Percentiles rank a stretch among this genome's conserved stretches.
phyloP scores from a whole-genome alignment of 176 grass and related monocot genomes.

The Avena eriantha region DNA sequence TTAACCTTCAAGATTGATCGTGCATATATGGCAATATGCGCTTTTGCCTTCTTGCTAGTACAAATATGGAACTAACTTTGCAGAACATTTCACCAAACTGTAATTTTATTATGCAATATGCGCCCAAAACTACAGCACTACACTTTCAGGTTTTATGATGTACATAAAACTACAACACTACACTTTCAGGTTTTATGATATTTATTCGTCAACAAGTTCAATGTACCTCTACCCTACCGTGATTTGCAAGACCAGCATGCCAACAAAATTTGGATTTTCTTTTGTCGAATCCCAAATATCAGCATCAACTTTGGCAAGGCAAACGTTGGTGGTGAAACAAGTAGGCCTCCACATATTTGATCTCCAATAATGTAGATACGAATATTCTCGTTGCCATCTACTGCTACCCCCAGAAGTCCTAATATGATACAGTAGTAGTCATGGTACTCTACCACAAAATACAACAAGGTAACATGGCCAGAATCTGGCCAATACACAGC shows the following conservation, averaged over 20 bases:
- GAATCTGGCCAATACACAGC: neutral
- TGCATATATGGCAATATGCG: neutral
- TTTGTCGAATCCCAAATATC: neutral
- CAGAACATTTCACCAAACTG: neutral
- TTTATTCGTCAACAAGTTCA: neutral
- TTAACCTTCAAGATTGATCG: neutral
- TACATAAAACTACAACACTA: neutral
- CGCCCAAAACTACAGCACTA: neutral
- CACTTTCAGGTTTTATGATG: neutral
- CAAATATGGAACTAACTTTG: neutral
- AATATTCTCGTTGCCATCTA: neutral
- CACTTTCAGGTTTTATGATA: slow-evolving; percentile 1
- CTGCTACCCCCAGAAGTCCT: neutral
- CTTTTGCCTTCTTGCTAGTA: neutral
- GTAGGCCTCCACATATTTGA: neutral
- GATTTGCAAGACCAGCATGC: neutral
- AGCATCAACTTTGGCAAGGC: neutral
- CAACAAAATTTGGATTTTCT: neutral
- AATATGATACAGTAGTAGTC: too few relatives aligned
- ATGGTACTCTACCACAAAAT: neutral
- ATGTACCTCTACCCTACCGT: neutral
- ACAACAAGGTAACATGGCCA: neutral
- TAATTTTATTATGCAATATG: neutral
- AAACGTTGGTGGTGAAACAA: neutral
- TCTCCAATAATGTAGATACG: neutral